These are phyloP conservation scores for Stenocarpella maydis DNA, from an alignment of 2,329 filamentous ascomycete species.

Conservation along the genomic window DNA sequence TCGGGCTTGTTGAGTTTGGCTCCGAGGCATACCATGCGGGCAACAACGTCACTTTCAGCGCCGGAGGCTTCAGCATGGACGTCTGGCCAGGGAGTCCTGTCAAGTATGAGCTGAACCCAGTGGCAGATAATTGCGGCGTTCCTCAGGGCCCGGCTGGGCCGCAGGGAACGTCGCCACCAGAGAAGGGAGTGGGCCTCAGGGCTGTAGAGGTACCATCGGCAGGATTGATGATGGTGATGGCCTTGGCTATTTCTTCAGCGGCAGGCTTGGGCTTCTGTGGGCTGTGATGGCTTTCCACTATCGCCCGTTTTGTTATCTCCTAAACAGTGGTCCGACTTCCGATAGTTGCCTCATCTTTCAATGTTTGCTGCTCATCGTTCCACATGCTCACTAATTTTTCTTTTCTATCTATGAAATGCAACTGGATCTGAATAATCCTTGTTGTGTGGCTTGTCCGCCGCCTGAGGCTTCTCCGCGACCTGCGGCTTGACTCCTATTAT, in stretches of 20 bases:
- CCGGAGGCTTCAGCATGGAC: constrained; percentile 40
- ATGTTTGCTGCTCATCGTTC: neutral
- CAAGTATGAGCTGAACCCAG: constrained; percentile 23
- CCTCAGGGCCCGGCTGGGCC: constrained; percentile 26
- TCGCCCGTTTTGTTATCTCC: neutral
- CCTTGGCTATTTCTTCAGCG: neutral
- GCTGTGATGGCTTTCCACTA: constrained; percentile 8
- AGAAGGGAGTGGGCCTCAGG: constrained; percentile 11
- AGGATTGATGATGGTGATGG: neutral
- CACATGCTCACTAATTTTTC: neutral
- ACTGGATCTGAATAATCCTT: neutral
- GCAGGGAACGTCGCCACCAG: constrained; percentile 16
- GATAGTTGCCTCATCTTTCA: neutral
- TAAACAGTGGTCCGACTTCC: neutral
- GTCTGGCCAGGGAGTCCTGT: constrained; percentile 36
- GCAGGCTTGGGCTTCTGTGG: neutral
- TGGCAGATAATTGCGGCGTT: constrained; percentile 19
- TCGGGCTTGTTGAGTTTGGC: constrained; percentile 45
- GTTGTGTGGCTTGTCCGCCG: neutral
- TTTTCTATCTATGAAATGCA: neutral
- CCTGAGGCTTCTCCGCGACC: no score
- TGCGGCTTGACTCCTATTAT: neutral
- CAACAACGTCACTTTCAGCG: constrained; percentile 44
- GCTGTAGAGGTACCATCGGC: neutral
- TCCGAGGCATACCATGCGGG: constrained; percentile 43